A percentile compares a stretch with the other conserved stretches of the same genome.
Conservation (phyloP, 257 asterid genomes). For the Paraleonurus japonicus region DNA sequence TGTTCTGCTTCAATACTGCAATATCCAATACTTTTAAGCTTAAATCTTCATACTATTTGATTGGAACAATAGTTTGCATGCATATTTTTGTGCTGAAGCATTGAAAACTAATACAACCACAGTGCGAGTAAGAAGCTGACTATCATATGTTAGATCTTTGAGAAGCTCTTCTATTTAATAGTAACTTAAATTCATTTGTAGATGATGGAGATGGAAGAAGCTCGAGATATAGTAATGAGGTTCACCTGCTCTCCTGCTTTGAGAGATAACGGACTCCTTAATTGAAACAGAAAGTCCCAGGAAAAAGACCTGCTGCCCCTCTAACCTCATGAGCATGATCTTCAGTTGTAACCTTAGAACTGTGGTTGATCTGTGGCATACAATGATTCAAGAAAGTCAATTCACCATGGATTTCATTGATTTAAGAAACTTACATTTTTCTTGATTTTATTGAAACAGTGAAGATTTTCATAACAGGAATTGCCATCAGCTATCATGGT, state of each 20-base stretch:
- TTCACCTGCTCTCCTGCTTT: constrained; percentile 93
- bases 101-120: neutral
- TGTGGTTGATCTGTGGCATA: constrained; percentile 75
- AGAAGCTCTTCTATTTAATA: neutral
- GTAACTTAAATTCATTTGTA: neutral
- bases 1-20: neutral
- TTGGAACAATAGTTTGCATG: neutral
- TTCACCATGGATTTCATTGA: neutral
- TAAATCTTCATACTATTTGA: neutral
- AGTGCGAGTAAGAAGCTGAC: neutral
- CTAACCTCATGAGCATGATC: constrained; percentile 87
- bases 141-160: neutral
- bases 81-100: neutral
- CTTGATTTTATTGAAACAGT: neutral
- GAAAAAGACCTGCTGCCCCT: constrained; percentile 95
- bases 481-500: no score
- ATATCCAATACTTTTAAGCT: neutral
- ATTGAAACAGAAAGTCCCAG: constrained; percentile 76
- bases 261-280: constrained; percentile 74
- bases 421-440: neutral
- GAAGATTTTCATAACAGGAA: neutral
- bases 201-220: neutral
- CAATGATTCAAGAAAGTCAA: constrained; percentile 18
- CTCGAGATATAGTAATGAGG: constrained; percentile 8
- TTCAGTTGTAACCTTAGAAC: constrained; percentile 67